Percentiles rank a stretch among this genome's conserved stretches.
These are phyloP conservation scores for Avena insularis DNA, from an alignment of 176 grass and related monocot species.

Conservation along the genomic window DNA sequence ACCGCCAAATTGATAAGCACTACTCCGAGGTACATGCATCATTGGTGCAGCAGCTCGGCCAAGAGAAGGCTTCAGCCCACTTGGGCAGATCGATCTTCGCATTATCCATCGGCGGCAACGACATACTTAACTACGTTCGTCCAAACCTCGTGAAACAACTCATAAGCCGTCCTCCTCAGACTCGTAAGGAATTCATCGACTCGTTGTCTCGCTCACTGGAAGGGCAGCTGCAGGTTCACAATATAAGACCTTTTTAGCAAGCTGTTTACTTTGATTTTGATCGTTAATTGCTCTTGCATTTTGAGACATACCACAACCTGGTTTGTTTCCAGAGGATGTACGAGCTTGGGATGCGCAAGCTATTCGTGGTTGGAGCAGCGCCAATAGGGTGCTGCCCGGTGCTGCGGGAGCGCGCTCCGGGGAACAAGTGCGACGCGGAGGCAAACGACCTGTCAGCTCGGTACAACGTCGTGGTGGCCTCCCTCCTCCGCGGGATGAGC, in stretches of 20 bases:
- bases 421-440: slow-evolving; percentile 39
- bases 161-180: neutral
- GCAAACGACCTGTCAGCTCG: slow-evolving; percentile 56
- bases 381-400: slow-evolving; percentile 66
- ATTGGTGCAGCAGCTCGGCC: slow-evolving; percentile 57
- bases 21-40: slow-evolving; percentile 38
- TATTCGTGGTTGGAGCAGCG: slow-evolving; percentile 55
- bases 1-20: slow-evolving; percentile 59
- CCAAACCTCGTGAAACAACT: slow-evolving; percentile 13
- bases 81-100: slow-evolving; percentile 63
- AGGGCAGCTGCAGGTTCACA: slow-evolving; percentile 29
- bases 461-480: slow-evolving; percentile 52
- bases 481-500: slow-evolving; percentile 48
- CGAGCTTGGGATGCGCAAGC: slow-evolving; percentile 59
- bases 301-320: no score
- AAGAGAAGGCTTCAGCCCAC: slow-evolving; percentile 38
- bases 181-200: slow-evolving; percentile 34
- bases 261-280: no score
- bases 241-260: neutral
- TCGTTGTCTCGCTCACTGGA: slow-evolving; percentile 41
- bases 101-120: slow-evolving; percentile 77
- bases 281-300: no score
- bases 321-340: slow-evolving; percentile 54
- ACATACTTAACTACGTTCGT: slow-evolving; percentile 50
- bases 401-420: slow-evolving; percentile 48